phyloP scores from a whole-genome alignment of 2,329 filamentous ascomycete species.

The Herpomyces periplanetae region DNA sequence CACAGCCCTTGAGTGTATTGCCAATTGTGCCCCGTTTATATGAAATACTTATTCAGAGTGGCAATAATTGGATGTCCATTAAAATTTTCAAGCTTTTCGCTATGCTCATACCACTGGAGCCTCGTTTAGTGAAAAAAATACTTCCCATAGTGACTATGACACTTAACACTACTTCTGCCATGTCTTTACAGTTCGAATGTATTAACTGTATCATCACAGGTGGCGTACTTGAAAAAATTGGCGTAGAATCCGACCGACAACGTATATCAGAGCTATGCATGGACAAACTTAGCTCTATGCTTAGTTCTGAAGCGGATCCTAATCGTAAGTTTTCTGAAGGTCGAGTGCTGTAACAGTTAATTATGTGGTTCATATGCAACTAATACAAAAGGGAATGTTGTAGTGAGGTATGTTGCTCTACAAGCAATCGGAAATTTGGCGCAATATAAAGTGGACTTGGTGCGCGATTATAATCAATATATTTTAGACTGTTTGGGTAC shows the following conservation, averaged over 20 bases:
- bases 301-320: constrained; percentile 63
- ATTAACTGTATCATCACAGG: constrained; percentile 95
- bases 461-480: constrained; percentile 71
- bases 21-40: constrained; percentile 67
- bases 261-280: constrained; percentile 77
- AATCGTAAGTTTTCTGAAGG: constrained; percentile 45
- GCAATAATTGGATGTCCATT: constrained; percentile 99
- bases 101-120: constrained; percentile 62
- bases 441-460: constrained; percentile 43
- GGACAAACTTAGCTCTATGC: constrained; percentile 66
- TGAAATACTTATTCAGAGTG: constrained; percentile 54
- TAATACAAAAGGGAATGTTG: constrained; percentile 2
- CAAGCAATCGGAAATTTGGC: constrained; percentile 89
- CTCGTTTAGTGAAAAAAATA: constrained; percentile 57
- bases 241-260: constrained; percentile 41
- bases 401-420: constrained; percentile 85
- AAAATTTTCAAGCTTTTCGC: constrained; percentile 97
- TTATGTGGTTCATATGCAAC: background rate
- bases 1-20: constrained; percentile 66
- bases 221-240: constrained; percentile 48
- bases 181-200: constrained; percentile 94
- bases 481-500: constrained; percentile 90
- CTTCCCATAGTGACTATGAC: constrained; percentile 63
- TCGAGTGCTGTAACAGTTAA: no score
- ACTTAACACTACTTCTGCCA: constrained; percentile 71